Evolutionary conservation across 768 basidiomycete genomes (phyloP).

Genomic region (Phylloporus arenicola): DNA sequence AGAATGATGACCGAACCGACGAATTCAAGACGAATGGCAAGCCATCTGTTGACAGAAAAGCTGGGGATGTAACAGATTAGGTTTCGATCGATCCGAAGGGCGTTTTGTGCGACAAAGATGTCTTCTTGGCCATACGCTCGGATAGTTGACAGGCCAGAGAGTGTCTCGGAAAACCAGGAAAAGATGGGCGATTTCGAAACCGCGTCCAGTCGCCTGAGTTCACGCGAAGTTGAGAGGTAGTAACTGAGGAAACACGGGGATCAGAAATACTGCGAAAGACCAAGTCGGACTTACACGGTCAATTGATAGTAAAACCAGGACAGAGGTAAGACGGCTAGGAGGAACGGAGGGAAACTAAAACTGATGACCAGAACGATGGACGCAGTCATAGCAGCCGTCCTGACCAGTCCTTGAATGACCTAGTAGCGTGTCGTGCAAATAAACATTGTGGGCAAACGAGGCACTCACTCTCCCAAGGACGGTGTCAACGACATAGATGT

Average conservation of each 20-base stretch:
- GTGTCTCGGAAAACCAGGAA: too few species aligned
- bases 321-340: slow-evolving; percentile 70
- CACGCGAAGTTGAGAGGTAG: slow-evolving; percentile 80
- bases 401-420: slow-evolving; percentile 63
- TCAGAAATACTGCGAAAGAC: not conserved
- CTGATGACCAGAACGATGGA: slow-evolving; percentile 73
- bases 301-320: slow-evolving; percentile 75
- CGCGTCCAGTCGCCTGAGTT: slow-evolving; percentile 84
- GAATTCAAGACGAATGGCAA: slow-evolving; percentile 82
- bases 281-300: slow-evolving; percentile 55
- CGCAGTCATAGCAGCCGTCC: slow-evolving; percentile 54
- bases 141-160: slow-evolving; percentile 82
- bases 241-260: slow-evolving; percentile 45
- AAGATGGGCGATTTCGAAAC: slow-evolving; percentile 90
- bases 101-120: slow-evolving; percentile 63
- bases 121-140: slow-evolving; percentile 71
- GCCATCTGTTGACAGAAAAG: slow-evolving; percentile 76
- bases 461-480: not conserved
- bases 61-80: slow-evolving; percentile 74
- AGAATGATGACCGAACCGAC: slow-evolving; percentile 80
- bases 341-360: slow-evolving; percentile 74
- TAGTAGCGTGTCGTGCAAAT: slow-evolving; percentile 7
- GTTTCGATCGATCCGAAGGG: slow-evolving; percentile 77
- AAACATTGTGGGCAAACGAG: not conserved
- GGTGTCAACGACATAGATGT: not conserved